Base-by-base conservation (phyloP, 768 basidiomycete genomes). In the Leccinum incarnatum region DNA sequence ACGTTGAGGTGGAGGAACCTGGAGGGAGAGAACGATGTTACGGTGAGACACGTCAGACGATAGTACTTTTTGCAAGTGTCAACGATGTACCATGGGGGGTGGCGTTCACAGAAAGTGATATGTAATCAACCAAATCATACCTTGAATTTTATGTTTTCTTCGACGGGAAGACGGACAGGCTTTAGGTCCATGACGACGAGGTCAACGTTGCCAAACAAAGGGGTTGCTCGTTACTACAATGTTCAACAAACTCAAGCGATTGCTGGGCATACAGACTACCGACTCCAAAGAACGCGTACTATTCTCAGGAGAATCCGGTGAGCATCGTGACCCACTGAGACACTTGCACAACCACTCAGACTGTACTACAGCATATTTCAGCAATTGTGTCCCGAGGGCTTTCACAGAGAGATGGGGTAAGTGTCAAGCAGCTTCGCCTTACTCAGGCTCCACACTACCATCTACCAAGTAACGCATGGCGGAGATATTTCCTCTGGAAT, bases 131-230 rank as follows among this genome's bases (percentile, higher is more conserved):
- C 7, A n/a, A 45, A 32, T 6, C 57, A 10, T 60, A 73, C 72
- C 69, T 69, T 72, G 63, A 62, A 55, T 59, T 59, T 65, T 10
- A 51, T 25, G 47, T 54, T 59, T 21, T 74, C 70, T 48, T 74
- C 70, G 0, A 49, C 56, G 0, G 61, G 45, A 49, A 42, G 62
- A 25, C 53, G 55, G 4, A 48, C 58, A 42, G 51, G 51, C 29
- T 65, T 71, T n/a, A 58, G 17, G 58, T 70, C 62, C 69, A 70
- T 68, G 4, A 19, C n/a, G 1, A 19, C n/a, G 8, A n/a, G 40
- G 40, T 42, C 17, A 17, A 40, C n/a, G 40, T 42, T 42, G n/a
- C 37, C 37, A 40, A 40, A 37, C 8, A 37, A 8, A 17, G 8
- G 8, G 37, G 17, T 40, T n/a, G 37, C 7, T 40, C 17, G n/a